Percentiles rank a stretch among this genome's conserved stretches.
Evolutionary conservation across 2,329 filamentous ascomycete species (phyloP).

Genomic region (Colletotrichum agaves): DNA sequence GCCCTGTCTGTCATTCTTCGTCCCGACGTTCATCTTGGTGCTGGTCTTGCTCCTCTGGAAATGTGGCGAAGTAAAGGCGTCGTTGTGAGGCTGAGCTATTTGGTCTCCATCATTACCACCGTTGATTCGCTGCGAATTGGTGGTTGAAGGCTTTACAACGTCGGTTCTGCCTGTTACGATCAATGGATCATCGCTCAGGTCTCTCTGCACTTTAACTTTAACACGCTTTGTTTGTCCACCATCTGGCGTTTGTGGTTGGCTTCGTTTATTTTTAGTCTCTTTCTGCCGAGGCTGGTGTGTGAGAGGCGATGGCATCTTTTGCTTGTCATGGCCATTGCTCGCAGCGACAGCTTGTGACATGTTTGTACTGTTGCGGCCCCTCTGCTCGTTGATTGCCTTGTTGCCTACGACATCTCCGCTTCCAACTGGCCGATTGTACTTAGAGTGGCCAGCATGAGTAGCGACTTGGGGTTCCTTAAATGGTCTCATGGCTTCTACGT

Average conservation of each 20-base stretch:
- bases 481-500: neutral
- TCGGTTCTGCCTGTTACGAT: neutral
- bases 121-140: neutral
- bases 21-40: too few species aligned
- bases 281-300: neutral
- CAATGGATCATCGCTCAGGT: neutral
- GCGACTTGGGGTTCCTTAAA: neutral
- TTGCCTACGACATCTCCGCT: neutral
- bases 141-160: neutral
- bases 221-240: neutral
- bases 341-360: neutral
- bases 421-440: slow-evolving; percentile 8
- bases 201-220: neutral
- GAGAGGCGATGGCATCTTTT: neutral
- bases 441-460: neutral
- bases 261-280: neutral
- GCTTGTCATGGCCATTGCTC: neutral
- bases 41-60: neutral
- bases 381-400: neutral
- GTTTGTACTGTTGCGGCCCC: neutral
- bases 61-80: neutral
- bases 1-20: neutral
- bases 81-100: neutral
- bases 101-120: neutral
- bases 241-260: neutral